These are phyloP conservation scores for Tephrocybe sp. DNA, from an alignment of 768 basidiomycete species.

Conservation along the genomic window DNA sequence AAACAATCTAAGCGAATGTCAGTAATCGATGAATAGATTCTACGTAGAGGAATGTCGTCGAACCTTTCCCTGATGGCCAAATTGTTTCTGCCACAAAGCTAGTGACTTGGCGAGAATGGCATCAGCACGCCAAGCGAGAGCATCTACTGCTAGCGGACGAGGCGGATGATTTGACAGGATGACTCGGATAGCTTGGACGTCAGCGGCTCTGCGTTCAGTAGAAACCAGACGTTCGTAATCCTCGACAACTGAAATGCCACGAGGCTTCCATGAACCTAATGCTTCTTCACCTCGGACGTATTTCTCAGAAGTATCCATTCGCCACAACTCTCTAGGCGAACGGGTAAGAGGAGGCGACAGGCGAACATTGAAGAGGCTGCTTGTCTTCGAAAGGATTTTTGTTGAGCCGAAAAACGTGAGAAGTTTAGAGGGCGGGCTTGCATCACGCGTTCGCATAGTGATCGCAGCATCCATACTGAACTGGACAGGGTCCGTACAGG, in stretches of 20 bases:
- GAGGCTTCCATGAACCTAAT: slow-evolving; percentile 79
- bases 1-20: slow-evolving; percentile 56
- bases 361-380: slow-evolving; percentile 79
- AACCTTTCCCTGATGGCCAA: slow-evolving; percentile 76
- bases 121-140: slow-evolving; percentile 65
- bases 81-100: slow-evolving; percentile 79
- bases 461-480: slow-evolving; percentile 88
- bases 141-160: slow-evolving; percentile 47
- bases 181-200: slow-evolving; percentile 86
- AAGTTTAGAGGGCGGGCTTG: slow-evolving; percentile 77
- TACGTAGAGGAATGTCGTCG: background rate
- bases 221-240: slow-evolving; percentile 75
- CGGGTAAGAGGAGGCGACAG: slow-evolving; percentile 84
- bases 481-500: slow-evolving; percentile 79
- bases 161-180: slow-evolving; percentile 60
- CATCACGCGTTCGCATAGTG: slow-evolving; percentile 80
- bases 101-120: slow-evolving; percentile 64
- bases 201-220: slow-evolving; percentile 74
- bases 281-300: slow-evolving; percentile 92
- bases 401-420: slow-evolving; percentile 73
- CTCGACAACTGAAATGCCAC: slow-evolving; percentile 86
- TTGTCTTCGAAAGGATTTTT: slow-evolving; percentile 75
- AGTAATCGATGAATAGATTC: slow-evolving; percentile 7
- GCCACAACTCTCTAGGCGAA: slow-evolving; percentile 88
- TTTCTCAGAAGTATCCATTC: slow-evolving; percentile 91